These are phyloP conservation scores for Zymoseptoria passerinii DNA, from an alignment of 2,329 filamentous ascomycete genomes.

Conservation along the genomic window DNA sequence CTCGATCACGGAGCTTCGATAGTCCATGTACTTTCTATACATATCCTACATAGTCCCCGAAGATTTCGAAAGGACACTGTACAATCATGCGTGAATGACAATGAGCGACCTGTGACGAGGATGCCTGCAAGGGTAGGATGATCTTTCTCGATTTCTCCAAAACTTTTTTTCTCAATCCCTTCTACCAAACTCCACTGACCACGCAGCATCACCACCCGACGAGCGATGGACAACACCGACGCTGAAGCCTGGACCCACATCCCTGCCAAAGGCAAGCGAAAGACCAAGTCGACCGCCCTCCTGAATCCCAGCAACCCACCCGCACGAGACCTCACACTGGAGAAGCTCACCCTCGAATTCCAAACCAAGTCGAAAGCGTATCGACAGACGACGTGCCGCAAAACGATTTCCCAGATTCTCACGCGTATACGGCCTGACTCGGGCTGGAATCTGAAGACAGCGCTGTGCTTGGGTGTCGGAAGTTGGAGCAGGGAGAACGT, in stretches of 20 bases:
- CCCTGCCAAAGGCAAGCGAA: neutral
- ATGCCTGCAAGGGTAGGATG: no score
- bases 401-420: slow-evolving; percentile 12
- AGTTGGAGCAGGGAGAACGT: slow-evolving; percentile 27
- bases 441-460: slow-evolving; percentile 20
- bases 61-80: no score
- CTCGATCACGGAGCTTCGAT: no score
- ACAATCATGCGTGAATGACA: no score
- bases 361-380: slow-evolving; percentile 16
- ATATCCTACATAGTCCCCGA: no score
- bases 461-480: slow-evolving; percentile 25
- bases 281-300: neutral
- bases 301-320: slow-evolving; percentile 4
- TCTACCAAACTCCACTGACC: neutral
- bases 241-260: neutral
- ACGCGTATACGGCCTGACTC: slow-evolving; percentile 14
- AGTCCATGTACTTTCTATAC: no score
- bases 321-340: slow-evolving; percentile 13
- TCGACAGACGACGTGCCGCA: slow-evolving; percentile 17
- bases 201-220: neutral
- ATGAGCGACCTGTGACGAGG: no score
- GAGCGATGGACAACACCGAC: neutral
- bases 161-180: neutral
- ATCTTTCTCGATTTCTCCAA: no score
- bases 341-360: slow-evolving; percentile 15